Percentiles rank a stretch among this genome's conserved stretches.
Evolutionary conservation across 441 rosid species (phyloP).

Genomic region (Adansonia madagascariensis): DNA sequence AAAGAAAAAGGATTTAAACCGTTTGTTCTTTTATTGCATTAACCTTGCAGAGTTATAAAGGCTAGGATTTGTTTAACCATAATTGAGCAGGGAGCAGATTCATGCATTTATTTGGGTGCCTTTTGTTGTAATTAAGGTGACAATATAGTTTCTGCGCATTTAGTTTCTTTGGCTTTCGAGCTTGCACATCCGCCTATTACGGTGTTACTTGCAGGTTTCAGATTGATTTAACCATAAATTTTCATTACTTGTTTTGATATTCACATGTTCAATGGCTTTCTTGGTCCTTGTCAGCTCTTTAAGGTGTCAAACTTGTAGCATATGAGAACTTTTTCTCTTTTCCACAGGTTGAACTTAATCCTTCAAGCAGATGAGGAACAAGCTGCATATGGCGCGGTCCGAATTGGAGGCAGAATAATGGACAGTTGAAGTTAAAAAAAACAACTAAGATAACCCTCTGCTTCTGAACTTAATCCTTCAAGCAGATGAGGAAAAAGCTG

Average conservation of each 20-base stretch:
- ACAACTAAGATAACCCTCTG: not conserved
- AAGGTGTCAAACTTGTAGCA: too few relatives aligned
- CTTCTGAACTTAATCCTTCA: too few relatives aligned
- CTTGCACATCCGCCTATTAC: too few relatives aligned
- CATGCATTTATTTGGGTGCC: slow-evolving; percentile 1
- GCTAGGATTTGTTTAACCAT: slow-evolving; percentile 14
- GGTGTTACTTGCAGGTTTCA: not conserved
- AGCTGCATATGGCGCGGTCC: not conserved
- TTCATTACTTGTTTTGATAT: slow-evolving; percentile 8
- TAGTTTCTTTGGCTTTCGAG: too few relatives aligned
- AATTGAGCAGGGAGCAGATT: not conserved
- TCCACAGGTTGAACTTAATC: slow-evolving; percentile 1
- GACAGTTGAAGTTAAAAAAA: not conserved
- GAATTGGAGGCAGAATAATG: not conserved
- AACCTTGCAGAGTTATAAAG: not conserved
- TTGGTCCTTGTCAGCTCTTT: not conserved
- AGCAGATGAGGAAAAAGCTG: too few relatives aligned
- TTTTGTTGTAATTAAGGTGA: not conserved
- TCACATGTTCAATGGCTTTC: not conserved
- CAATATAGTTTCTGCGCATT: not conserved
- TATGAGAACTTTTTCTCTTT: not conserved
- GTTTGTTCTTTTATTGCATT: slow-evolving; percentile 8
- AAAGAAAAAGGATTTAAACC: not conserved
- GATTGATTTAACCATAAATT: not conserved
- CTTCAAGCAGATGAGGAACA: not conserved